phyloP scores from a whole-genome alignment of 1,284 basidiomycete species.

The Apiotrichum domesticum region DNA sequence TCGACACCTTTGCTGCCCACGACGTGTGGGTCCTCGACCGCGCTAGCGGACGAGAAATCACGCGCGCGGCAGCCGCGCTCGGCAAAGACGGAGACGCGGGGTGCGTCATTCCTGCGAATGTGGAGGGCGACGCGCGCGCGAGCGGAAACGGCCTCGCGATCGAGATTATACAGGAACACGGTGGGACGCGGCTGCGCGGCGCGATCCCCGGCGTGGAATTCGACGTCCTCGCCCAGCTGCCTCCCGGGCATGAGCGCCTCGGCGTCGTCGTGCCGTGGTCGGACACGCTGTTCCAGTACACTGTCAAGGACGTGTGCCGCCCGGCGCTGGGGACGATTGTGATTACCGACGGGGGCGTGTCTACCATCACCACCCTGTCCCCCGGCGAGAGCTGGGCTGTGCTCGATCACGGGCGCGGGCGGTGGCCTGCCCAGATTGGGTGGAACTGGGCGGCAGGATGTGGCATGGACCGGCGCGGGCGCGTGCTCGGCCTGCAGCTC shows the following conservation, averaged over 20 bases:
- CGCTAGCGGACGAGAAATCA: not conserved
- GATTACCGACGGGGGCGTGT: not conserved
- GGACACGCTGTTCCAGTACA: slow-evolving; percentile 15
- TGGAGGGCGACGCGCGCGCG: slow-evolving; percentile 2
- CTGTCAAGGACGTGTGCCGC: slow-evolving; percentile 13
- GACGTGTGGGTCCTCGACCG: slow-evolving; percentile 2
- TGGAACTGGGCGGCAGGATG: slow-evolving; percentile 16
- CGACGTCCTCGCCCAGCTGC: slow-evolving; percentile 9
- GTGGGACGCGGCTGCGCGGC: slow-evolving; percentile 11
- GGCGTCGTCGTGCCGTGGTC: slow-evolving; percentile 17
- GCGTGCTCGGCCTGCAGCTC: slow-evolving; percentile 12
- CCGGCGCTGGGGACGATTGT: slow-evolving; percentile 7
- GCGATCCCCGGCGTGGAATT: slow-evolving; percentile 1
- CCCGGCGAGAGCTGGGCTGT: slow-evolving; percentile 13
- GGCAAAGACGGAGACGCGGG: not conserved
- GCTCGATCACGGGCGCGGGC: slow-evolving; percentile 14
- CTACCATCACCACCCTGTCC: not conserved
- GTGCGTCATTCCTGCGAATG: not conserved
- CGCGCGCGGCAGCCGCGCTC: not conserved
- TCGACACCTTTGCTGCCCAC: slow-evolving; percentile 3
- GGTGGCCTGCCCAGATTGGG: slow-evolving; percentile 8
- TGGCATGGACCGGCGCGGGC: slow-evolving; percentile 1
- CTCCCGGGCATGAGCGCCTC: slow-evolving; percentile 9
- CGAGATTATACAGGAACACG: slow-evolving; percentile 1
- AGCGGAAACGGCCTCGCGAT: slow-evolving; percentile 4